Evolutionary conservation across 768 basidiomycete species (phyloP), one percentile per base, ranked within the genome.

Genomic region (Kwoniella heveanensis): DNA sequence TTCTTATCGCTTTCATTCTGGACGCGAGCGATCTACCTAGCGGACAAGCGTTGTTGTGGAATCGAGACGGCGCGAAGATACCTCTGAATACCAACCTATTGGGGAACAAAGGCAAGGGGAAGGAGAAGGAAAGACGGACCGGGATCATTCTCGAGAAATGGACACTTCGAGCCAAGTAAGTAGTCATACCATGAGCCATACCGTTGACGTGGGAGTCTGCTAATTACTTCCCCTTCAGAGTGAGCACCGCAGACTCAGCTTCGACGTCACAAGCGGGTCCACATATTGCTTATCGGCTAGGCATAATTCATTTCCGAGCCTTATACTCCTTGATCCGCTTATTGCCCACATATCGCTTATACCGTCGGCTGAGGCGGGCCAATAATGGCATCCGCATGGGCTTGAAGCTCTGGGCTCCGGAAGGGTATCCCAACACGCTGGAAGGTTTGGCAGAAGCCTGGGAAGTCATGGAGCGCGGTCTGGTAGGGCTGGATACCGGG

Each of bases 61-160:
- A 70, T 49, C 50, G 65, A n/a, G 51, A 54, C 15, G 54, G 60
- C 9, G 65, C 51, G 26, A 70, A 65, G 54, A 26, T 65, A 19
- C 53, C 66, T n/a, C n/a, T 77, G 4, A 70, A 77, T 58, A 49
- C 39, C 5, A 60, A 51, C 13, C 19, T 59, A 21, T n/a, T 60
- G 10, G 60, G 54, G 8, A 32, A 46, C 19, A 62, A 64, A 51
- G 64, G 47, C 0, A 71, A 68, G 50, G 67, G 68, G 15, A 73
- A 70, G 49, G 64, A 65, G 17, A 70, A 73, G 64, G 71, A 74
- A 49, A 57, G 47, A 15, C 57, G 44, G 29, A 55, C 60, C 17
- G 78, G 78, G 2, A 76, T 79, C 29, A 61, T 79, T 2, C 62
- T 79, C 22, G 78, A 79, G 54, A 50, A 74, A 52, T 79, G 78